Evolutionary conservation across 768 basidiomycete genomes (phyloP), one percentile per base, ranked within the genome.

Genomic region (Naganishia kalamii): DNA sequence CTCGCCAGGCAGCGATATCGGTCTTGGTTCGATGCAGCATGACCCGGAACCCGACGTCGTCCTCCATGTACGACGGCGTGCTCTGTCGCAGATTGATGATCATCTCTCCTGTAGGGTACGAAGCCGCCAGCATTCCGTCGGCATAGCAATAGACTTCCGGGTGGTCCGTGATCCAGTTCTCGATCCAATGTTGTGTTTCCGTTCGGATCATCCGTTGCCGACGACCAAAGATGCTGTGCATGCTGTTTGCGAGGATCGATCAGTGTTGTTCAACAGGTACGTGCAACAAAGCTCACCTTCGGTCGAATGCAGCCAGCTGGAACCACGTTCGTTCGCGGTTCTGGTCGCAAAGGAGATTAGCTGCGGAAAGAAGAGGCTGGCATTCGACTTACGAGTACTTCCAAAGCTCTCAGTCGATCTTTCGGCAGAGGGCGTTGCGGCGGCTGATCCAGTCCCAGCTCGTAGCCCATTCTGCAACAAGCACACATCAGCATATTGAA

Each of bases 91-190:
- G 47, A 17, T 51, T 51, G 17, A 41, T 48, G 29, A 64, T 54
- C 37, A 52, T 52, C 30, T 64, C 63, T 19, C 50, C 41, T 4
- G 50, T 51, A 6, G 63, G 63, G 27, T 64, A 54, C 0, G 63
- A 52, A 0, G 70, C 65, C 0, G 70, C 62, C 7, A 70, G 63
- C 70, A 70, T 70, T 17, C 67, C 60, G 52, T 70, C 70, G 6
- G 67, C 59, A 21, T 52, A 44, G 21, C 65, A 66, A 37, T 63
- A 65, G 15, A 50, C 44, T 23, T 67, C 35, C 3, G 66, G 66
- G 41, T 67, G 66, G 37, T 67, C 47, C 19, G 50, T 60, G 7
- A 65, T 30, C 65, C 62, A 68, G 15, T 35, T 21, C 6, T 51
- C 35, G 23, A 66, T 33, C n/a, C 49, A 40, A 32, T 59, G 44